Evolutionary conservation across 1,139 yeast genomes (phyloP).

Genomic region (Hemisphaericaspora xylofermentans): DNA sequence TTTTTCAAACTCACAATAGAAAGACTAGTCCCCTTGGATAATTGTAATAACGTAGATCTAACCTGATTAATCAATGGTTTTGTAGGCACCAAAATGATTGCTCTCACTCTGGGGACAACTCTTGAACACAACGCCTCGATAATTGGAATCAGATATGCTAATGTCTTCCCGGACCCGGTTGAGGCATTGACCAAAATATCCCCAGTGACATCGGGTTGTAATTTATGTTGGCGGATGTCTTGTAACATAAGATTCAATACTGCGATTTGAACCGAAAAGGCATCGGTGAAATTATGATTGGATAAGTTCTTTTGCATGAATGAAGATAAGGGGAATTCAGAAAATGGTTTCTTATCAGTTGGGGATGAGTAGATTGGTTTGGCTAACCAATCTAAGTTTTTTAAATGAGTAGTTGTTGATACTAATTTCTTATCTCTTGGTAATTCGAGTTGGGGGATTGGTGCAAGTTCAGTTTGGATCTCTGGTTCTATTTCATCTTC

Average conservation of each 20-base stretch:
- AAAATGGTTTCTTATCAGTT: slow-evolving; percentile 39
- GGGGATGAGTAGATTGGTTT: slow-evolving; percentile 59
- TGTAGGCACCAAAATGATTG: slow-evolving; percentile 85
- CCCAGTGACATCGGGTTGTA: slow-evolving; percentile 63
- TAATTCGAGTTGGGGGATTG: slow-evolving; percentile 79
- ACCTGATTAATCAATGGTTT: slow-evolving; percentile 86
- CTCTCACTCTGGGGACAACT: slow-evolving; percentile 71
- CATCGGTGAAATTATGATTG: slow-evolving; percentile 46
- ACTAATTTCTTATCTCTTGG: slow-evolving; percentile 50
- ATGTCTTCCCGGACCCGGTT: slow-evolving; percentile 95
- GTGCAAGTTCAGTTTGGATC: slow-evolving; percentile 56
- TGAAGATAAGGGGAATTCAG: slow-evolving; percentile 38
- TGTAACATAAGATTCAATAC: slow-evolving; percentile 58
- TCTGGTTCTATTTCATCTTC: slow-evolving; percentile 16
- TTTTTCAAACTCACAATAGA: slow-evolving; percentile 57
- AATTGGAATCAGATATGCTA: slow-evolving; percentile 85
- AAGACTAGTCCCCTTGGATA: slow-evolving; percentile 69
- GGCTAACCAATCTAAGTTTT: slow-evolving; percentile 63
- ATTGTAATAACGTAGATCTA: slow-evolving; percentile 54
- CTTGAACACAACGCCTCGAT: slow-evolving; percentile 64
- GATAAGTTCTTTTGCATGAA: slow-evolving; percentile 48
- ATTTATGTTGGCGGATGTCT: slow-evolving; percentile 43
- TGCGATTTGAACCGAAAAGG: slow-evolving; percentile 78
- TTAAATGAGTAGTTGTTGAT: slow-evolving; percentile 38
- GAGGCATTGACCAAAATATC: slow-evolving; percentile 89